Base-by-base conservation (phyloP, 768 basidiomycete genomes). In the Mycena vulgaris region DNA sequence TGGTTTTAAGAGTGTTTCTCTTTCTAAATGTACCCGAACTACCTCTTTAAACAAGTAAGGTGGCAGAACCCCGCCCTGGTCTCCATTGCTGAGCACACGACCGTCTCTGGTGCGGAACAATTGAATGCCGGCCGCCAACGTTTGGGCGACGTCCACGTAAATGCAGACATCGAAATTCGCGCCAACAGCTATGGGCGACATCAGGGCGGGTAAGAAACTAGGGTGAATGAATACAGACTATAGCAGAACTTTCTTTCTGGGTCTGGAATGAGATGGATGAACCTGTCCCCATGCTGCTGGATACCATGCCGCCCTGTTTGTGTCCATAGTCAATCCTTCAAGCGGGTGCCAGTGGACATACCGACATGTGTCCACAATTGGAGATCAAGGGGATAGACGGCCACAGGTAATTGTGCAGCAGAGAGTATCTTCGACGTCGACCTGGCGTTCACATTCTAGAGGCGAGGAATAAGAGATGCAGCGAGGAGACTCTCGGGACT, bases 41-140 rank as follows among this genome's bases (percentile, higher is more conserved):
- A 63, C 72, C 51, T 67, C 23, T 3, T 47, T 14, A n/a, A 73
- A 73, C 56, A 73, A 19, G 0, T 21, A 9, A 5, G 72, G 72
- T 10, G 60, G 72, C 3, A 73, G 60, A 10, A 53, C 30, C 31
- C 56, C 49, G 19, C 52, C 52, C 17, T 31, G 5, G 48, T 73
- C 61, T 10, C 72, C 72, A 17, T 48, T 69, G 30, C 68, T 73
- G 30, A 73, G 61, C 16, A 68, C 52, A 33, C 21, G n/a, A 21
- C 63, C 57, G 13, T 23, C n/a, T 0, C n/a, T n/a, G 40, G 27
- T 57, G 17, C 13, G 40, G 39, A 66, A 73, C 1, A 73, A 48
- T 5, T 37, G 53, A 5, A 73, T 67, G n/a, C 68, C 60, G 9
- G 55, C 21, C 2, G 47, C 21, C 7, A 73, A 56, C 62, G 63